Conservation (phyloP, 371 early-diverging fungal genomes). For the Capillidium rhysosporum region DNA sequence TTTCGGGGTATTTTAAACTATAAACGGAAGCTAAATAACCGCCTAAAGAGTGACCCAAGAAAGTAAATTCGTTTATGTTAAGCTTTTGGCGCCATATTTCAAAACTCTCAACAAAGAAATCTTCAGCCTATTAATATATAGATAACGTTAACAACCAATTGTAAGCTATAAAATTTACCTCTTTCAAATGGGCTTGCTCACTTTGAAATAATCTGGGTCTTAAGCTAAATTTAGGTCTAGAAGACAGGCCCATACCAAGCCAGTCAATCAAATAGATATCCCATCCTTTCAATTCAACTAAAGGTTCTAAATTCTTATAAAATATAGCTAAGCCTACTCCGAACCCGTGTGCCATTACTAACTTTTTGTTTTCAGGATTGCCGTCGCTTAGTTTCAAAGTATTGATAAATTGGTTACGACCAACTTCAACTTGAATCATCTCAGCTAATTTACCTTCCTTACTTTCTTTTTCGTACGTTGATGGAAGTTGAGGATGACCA, state of each 20-base stretch:
- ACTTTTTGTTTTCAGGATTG: neutral
- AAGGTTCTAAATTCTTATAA: conserved; percentile 52
- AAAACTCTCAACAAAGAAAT: conserved; percentile 75
- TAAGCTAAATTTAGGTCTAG: conserved; percentile 43
- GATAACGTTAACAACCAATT: neutral
- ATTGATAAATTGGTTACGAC: neutral
- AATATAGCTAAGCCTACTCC: conserved; percentile 84
- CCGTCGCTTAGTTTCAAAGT: neutral
- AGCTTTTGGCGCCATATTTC: conserved; percentile 73
- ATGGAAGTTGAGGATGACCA: too few relatives aligned
- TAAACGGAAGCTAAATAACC: conserved; percentile 79
- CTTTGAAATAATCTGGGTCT: conserved; percentile 14
- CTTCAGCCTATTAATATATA: conserved; percentile 29
- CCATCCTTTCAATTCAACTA: conserved; percentile 41
- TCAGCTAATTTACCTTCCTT: too few relatives aligned
- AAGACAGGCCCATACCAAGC: conserved; percentile 72
- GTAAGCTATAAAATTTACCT: conserved; percentile 14
- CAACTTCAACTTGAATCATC: neutral
- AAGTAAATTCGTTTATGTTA: conserved; percentile 57
- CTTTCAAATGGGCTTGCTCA: conserved; percentile 24
- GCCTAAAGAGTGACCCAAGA: conserved; percentile 69
- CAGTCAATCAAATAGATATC: conserved; percentile 71
- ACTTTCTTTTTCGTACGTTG: too few relatives aligned
- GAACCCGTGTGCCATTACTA: conserved; percentile 82
- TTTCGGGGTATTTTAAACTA: conserved; percentile 66